Percentiles rank a stretch among this genome's conserved stretches.
phyloP scores from a whole-genome alignment of 768 basidiomycete genomes.

The Mycena polygramma region DNA sequence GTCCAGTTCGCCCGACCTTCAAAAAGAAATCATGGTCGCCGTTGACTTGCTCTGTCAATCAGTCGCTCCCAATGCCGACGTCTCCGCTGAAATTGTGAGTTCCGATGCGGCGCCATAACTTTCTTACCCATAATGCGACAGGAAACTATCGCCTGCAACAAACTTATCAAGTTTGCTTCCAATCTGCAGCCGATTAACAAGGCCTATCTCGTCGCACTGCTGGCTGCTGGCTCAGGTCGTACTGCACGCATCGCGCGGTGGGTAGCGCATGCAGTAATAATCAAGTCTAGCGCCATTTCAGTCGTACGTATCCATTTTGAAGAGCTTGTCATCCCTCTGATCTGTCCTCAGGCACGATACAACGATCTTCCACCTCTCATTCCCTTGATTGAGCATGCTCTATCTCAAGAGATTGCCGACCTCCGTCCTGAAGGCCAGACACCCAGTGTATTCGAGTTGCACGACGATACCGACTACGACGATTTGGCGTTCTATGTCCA shows the following conservation, averaged over 20 bases:
- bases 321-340: slow-evolving; percentile 25
- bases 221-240: slow-evolving; percentile 64
- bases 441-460: slow-evolving; percentile 63
- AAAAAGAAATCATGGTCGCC: slow-evolving; percentile 59
- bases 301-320: slow-evolving; percentile 39
- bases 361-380: slow-evolving; percentile 63
- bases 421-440: slow-evolving; percentile 39
- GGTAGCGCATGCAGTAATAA: slow-evolving; percentile 66
- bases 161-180: slow-evolving; percentile 55
- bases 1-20: slow-evolving; percentile 58
- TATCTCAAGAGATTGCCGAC: slow-evolving; percentile 41
- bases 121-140: slow-evolving; percentile 40
- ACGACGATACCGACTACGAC: slow-evolving; percentile 72
- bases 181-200: slow-evolving; percentile 63
- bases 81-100: slow-evolving; percentile 47
- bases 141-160: slow-evolving; percentile 63
- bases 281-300: slow-evolving; percentile 41
- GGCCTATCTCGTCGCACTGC: slow-evolving; percentile 61
- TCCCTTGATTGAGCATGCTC: slow-evolving; percentile 60
- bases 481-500: slow-evolving; percentile 67
- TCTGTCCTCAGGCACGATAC: slow-evolving; percentile 53
- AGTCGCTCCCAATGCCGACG: slow-evolving; percentile 49
- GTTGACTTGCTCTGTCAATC: slow-evolving; percentile 62
- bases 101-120: slow-evolving; percentile 15
- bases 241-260: slow-evolving; percentile 69